Conservation (phyloP, 164 flowering plant genomes). For the Tetrastigma voinierianum region DNA sequence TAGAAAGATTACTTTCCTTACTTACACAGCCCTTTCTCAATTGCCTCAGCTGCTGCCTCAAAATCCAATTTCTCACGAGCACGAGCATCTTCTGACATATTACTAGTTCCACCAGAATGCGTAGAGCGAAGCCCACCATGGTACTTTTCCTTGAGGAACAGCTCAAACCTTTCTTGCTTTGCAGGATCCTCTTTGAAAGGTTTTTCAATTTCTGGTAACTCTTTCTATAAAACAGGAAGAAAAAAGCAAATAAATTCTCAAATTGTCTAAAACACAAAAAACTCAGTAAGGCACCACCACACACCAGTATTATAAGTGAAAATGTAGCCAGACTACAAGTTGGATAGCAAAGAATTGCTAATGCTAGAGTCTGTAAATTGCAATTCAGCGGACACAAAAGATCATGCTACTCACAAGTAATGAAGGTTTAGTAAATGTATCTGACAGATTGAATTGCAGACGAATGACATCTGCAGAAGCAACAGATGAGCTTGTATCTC, state of each 20-base stretch:
- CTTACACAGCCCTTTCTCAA: slow-evolving; percentile 53
- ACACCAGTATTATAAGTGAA: background rate
- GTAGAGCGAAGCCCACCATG: slow-evolving; percentile 59
- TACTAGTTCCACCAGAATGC: slow-evolving; percentile 43
- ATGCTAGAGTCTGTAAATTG: background rate
- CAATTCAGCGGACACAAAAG: background rate
- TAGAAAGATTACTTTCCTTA: slow-evolving; percentile 29
- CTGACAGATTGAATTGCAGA: no score
- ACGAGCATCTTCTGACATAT: slow-evolving; percentile 86
- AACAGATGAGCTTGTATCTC: no score
- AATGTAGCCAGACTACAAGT: background rate
- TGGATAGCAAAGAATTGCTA: slow-evolving; percentile 1
- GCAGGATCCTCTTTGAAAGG: slow-evolving; percentile 71
- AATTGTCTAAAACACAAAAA: background rate
- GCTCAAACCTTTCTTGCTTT: slow-evolving; percentile 64
- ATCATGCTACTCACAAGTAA: slow-evolving; percentile 52
- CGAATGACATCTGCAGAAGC: no score
- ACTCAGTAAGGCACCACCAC: background rate
- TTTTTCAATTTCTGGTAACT: no score
- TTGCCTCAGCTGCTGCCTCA: slow-evolving; percentile 91
- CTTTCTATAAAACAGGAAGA: slow-evolving; percentile 23
- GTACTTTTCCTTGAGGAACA: slow-evolving; percentile 58
- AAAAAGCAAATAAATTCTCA: background rate
- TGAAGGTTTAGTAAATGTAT: slow-evolving; percentile 46
- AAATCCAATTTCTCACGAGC: slow-evolving; percentile 95